Evolutionary conservation across 148 eudicot genomes (phyloP), one percentile per base, ranked within the genome.

Genomic region (Cornus suecica): DNA sequence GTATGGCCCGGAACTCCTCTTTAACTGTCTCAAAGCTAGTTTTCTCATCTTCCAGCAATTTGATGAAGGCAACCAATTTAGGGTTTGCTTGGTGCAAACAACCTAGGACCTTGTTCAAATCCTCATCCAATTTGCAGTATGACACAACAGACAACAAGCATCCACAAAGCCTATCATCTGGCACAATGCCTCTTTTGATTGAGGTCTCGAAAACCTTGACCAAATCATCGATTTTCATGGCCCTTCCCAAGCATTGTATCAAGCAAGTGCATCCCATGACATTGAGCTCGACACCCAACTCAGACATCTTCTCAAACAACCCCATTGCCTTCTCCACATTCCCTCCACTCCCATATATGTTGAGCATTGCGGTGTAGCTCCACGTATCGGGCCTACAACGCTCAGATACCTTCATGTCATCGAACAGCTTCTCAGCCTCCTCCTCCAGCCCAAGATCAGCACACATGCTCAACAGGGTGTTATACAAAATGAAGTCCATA

Each of bases 251-350:
- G 78, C 99, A 90, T 56, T 93, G 99, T 61, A 96, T 83, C 86
- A 96, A 84, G 82, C 97, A 96, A 83, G 98, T 96, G 73, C 85
- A 88, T 13, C 97, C 98, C 99, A 96, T 96, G 41, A 96, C 86
- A 76, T 96, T 96, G 37, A 93, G 86, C 72, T 81, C 76, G 66
- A 96, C 87, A 32, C 91, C 90, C 41, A 37, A 8, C 65, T 84
- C 67, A 14, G 90, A 77, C 97, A 96, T 90, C 71, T 93, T 90
- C 42, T 87, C 83, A 67, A 91, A 96, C 83, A 96, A 56, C 70
- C 68, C 78, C 92, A 90, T 88, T 24, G 99, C 99, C 85, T 90
- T 86, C 11, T 91, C 94, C 28, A 90, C 98, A 68, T 88, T 88
- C 24, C 99, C 93, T 4, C 90, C 97, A 78, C 97, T 91, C 48